phyloP scores from a whole-genome alignment of 177 flowering plant genomes.

The Telopea speciosissima region DNA sequence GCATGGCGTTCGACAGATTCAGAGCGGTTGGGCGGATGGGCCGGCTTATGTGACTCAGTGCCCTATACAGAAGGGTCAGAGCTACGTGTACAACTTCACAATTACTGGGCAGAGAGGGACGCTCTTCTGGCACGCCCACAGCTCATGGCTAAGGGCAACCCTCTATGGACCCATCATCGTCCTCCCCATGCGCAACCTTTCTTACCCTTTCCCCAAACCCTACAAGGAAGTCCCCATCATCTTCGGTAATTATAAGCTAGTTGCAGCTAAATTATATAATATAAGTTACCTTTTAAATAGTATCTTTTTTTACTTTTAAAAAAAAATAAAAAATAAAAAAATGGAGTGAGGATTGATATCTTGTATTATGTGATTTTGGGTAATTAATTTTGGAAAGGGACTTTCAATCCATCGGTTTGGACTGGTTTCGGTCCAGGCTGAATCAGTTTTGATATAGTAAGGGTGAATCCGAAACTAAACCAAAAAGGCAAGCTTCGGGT shows the following conservation, averaged over 20 bases:
- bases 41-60: constrained; percentile 59
- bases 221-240: constrained; percentile 44
- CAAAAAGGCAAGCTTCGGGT: too few relatives aligned
- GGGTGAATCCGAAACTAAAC: too few relatives aligned
- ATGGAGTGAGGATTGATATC: too few relatives aligned
- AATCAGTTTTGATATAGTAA: too few relatives aligned
- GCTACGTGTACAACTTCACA: constrained; percentile 49
- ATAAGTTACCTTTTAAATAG: too few relatives aligned
- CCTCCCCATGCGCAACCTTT: constrained; percentile 33
- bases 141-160: constrained; percentile 46
- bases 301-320: too few relatives aligned
- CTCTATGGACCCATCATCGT: constrained; percentile 52
- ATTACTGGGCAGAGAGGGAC: constrained; percentile 51
- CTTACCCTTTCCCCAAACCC: constrained; percentile 52
- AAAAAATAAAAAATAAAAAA: too few relatives aligned
- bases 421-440: too few relatives aligned
- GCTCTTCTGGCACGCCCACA: constrained; percentile 53
- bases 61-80: constrained; percentile 50
- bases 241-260: constrained; percentile 24
- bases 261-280: too few relatives aligned
- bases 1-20: constrained; percentile 53
- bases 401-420: too few relatives aligned
- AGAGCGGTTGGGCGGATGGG: constrained; percentile 56
- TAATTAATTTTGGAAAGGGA: too few relatives aligned
- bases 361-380: too few relatives aligned